These are phyloP conservation scores for Exophiala bonariae DNA, from an alignment of 2,329 filamentous ascomycete genomes.

Conservation along the genomic window DNA sequence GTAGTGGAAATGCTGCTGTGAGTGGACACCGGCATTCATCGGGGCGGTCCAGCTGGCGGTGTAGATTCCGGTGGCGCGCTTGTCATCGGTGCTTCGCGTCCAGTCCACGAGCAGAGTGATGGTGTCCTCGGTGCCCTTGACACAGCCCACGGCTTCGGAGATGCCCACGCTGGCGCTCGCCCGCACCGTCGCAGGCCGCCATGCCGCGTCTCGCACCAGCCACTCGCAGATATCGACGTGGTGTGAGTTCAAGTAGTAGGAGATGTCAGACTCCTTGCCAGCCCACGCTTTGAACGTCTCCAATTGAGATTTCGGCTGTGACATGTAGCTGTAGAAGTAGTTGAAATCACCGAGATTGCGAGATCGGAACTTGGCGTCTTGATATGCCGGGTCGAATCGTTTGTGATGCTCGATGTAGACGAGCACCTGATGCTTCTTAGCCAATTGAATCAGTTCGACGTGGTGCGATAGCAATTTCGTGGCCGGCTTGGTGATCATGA, in stretches of 20 bases:
- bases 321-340: constrained; percentile 98
- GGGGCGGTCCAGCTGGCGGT: constrained; percentile 95
- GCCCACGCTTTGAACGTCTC: constrained; percentile 96
- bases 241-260: constrained; percentile 94
- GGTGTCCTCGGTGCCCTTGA: constrained; percentile 81
- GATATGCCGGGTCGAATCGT: constrained; percentile 89
- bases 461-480: constrained; percentile 83
- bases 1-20: constrained; percentile 96
- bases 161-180: constrained; percentile 77
- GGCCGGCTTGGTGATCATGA: constrained; percentile 91
- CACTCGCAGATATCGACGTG: constrained; percentile 91
- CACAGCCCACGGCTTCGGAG: constrained; percentile 76
- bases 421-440: constrained; percentile 74
- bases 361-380: constrained; percentile 68
- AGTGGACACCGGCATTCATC: constrained; percentile 90
- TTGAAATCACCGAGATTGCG: constrained; percentile 89
- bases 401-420: constrained; percentile 97
- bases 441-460: constrained; percentile 70
- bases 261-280: constrained; percentile 87
- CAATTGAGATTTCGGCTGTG: constrained; percentile 84
- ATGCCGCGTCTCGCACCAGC: constrained; percentile 81
- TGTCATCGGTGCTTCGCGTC: constrained; percentile 56
- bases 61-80: constrained; percentile 83
- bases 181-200: constrained; percentile 75
- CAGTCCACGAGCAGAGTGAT: constrained; percentile 89